Evolutionary conservation across 331 rosid species (phyloP).

Genomic region (Prunus yedoensis): DNA sequence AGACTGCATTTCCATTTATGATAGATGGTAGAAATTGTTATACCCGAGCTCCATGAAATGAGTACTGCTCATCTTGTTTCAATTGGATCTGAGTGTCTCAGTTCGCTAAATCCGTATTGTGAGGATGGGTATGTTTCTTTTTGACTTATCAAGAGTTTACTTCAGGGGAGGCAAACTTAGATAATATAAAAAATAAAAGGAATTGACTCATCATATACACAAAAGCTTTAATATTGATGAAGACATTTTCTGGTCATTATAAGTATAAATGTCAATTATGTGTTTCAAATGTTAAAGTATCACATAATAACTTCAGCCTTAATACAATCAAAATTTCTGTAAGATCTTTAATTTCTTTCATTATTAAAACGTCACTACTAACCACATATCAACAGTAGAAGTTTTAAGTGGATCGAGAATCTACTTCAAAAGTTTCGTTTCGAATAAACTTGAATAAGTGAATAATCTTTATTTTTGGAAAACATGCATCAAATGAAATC

Average conservation of each 20-base stretch:
- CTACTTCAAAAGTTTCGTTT: neutral
- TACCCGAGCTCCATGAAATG: slow-evolving; percentile 90
- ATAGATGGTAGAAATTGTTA: slow-evolving; percentile 62
- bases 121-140: slow-evolving; percentile 73
- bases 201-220: neutral
- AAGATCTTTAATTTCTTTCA: neutral
- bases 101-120: slow-evolving; percentile 57
- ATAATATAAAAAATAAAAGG: neutral
- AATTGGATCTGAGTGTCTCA: slow-evolving; percentile 72
- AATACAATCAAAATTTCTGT: neutral
- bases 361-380: neutral
- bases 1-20: slow-evolving; percentile 25
- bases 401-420: neutral
- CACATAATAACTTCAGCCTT: neutral
- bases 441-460: neutral
- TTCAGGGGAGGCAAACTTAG: neutral
- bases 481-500: neutral
- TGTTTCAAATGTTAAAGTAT: neutral
- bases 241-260: neutral
- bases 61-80: slow-evolving; percentile 79
- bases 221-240: neutral
- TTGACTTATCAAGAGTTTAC: neutral
- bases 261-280: neutral
- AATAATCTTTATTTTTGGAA: neutral
- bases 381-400: neutral